A percentile compares a stretch with the other conserved stretches of the same genome.
Conservation (phyloP, 148 eudicot species). For the Fagopyrum homotropicum region DNA sequence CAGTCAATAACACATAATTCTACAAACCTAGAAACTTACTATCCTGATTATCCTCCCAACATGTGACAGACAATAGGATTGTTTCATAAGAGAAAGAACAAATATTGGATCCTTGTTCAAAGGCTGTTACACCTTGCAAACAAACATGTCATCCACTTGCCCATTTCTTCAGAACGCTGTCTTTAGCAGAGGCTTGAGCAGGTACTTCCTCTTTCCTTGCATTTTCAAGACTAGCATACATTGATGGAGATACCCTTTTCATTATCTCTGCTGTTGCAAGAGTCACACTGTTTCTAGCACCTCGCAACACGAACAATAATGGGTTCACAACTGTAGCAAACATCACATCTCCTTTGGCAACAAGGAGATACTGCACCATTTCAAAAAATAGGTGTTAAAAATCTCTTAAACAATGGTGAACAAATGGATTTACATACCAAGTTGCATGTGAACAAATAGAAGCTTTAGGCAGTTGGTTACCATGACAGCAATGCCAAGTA, state of each 20-base stretch:
- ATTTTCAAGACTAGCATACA: constrained; percentile 21
- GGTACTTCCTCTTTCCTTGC: constrained; percentile 30
- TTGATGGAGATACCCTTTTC: constrained; percentile 27
- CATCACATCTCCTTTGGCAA: constrained; percentile 74
- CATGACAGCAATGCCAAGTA: constrained; percentile 48
- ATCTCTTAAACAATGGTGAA: not conserved
- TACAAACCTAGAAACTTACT: not conserved
- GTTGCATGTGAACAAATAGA: not conserved
- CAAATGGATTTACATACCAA: too few species aligned
- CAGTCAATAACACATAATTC: not conserved
- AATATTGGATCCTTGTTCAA: not conserved
- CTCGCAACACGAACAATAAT: constrained; percentile 50
- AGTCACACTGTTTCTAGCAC: constrained; percentile 38
- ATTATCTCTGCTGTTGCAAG: constrained; percentile 34
- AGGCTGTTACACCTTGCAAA: not conserved
- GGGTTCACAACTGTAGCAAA: constrained; percentile 64
- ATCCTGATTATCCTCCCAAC: not conserved
- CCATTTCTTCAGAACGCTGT: constrained; percentile 75
- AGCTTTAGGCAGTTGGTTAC: constrained; percentile 25
- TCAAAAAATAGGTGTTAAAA: not conserved
- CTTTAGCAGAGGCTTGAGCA: constrained; percentile 53
- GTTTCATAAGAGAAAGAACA: not conserved
- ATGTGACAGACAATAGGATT: not conserved
- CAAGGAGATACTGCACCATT: constrained; percentile 45
- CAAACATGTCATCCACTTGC: constrained; percentile 40